Base-by-base conservation (phyloP, 768 basidiomycete species). In the Peribolospora baueri region DNA sequence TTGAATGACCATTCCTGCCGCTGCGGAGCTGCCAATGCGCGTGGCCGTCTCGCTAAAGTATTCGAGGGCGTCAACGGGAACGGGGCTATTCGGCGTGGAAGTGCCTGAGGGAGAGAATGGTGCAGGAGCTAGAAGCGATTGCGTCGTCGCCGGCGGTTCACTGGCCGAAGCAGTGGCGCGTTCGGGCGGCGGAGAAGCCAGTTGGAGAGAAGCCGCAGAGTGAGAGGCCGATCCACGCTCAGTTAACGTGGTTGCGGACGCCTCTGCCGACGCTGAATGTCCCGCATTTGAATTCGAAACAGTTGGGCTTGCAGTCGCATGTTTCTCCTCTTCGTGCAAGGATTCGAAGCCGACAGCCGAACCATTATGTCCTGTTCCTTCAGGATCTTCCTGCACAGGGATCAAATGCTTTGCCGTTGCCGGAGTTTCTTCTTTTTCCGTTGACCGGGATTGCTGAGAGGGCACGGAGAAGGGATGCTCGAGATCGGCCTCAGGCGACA, bases 1-100 rank as follows among this genome's bases (percentile, higher is more conserved):
- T 61, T 90, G 84, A 43, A 97, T 82, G 52, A 95, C 75, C 5
- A 91, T 73, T 0, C 90, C 90, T 8, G 84, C 83, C 5, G 82
- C 80, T 4, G 82, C 79, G 0, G 83, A 80, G 3, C 75, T 70
- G 3, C 83, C 83, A 5, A 85, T 72, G 58, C 77, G 78, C 25
- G 54, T 60, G 38, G 76, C 71, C n/a, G 78, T 77, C 3, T 76
- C 75, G 1, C 72, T 67, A 61, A 86, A 85, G 65, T 85, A 86
- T 58, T 88, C 86, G 46, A 7, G 53, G 52, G 52, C 25, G 40
- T 52, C 54, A 41, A 52, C 10, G 8, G 58, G 25, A 25, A 25
- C 25, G 25, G 25, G 25, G 25, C 25, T 25, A 25, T 25, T 25
- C 25, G 25, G 25, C 25, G 25, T 25, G 25, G 25, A 25, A 25